phyloP scores from a whole-genome alignment of 2,329 filamentous ascomycete species.

The Paraphaeosphaeria sporulosa region DNA sequence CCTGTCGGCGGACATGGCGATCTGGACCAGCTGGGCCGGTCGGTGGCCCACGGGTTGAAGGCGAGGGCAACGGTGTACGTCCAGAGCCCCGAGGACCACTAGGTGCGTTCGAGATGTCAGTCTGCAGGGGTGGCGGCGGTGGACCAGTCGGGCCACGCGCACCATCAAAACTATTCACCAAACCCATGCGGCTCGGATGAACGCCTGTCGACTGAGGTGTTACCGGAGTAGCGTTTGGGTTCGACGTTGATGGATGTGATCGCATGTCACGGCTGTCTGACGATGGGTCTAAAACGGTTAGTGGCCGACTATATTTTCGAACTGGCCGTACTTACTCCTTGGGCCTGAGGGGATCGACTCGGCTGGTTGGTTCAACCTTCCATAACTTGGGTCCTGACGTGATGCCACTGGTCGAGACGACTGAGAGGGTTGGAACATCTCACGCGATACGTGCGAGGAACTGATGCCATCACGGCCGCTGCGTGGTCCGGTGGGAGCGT shows the following conservation, averaged over 20 bases:
- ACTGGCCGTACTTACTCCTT: conserved; percentile 47
- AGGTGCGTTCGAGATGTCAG: conserved; percentile 41
- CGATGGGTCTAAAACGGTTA: conserved; percentile 25
- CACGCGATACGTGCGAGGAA: conserved; percentile 42
- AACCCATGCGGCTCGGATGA: conserved; percentile 60
- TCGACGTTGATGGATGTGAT: conserved; percentile 35
- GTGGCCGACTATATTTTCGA: background rate
- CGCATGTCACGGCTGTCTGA: conserved; percentile 39
- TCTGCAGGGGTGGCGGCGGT: conserved; percentile 36
- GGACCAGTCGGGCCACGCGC: background rate
- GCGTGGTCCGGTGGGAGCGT: conserved; percentile 62
- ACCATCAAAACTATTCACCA: conserved; percentile 48
- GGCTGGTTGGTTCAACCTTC: conserved; percentile 56
- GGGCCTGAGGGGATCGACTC: conserved; percentile 64
- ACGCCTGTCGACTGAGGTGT: conserved; percentile 54
- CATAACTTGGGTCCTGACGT: conserved; percentile 57
- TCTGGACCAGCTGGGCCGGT: conserved; percentile 44
- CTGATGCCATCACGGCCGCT: conserved; percentile 48
- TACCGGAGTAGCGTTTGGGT: conserved; percentile 43
- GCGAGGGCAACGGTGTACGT: conserved; percentile 35
- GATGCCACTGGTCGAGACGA: conserved; percentile 43
- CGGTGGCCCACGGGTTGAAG: conserved; percentile 39
- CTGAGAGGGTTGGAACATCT: conserved; percentile 50
- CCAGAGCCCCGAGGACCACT: conserved; percentile 45
- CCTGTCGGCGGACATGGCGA: conserved; percentile 32